Evolutionary conservation across 495 filamentous ascomycete species (phyloP), one percentile per base, ranked within the genome.

Genomic region (Parachaetomium inaequale): DNA sequence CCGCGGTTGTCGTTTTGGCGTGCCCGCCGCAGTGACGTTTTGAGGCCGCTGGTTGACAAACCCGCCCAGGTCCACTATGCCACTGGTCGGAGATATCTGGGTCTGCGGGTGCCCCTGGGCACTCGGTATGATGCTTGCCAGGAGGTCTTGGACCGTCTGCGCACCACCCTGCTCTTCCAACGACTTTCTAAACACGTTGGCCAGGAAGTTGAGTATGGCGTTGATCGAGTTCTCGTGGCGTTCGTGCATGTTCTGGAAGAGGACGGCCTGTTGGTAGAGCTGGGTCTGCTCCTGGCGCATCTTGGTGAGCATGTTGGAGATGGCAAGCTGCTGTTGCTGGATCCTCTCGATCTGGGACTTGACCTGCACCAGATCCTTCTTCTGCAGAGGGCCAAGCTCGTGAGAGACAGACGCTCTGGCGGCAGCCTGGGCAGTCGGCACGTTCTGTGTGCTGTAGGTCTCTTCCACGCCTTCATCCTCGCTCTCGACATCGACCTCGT

Each of bases 191-290:
- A 97, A 98, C 10, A 98, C 91, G 10, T 94, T 97, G 19, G 94
- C 95, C 3, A 98, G 82, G 72, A 98, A 98, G 32, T 92, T 96
- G 17, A 98, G 80, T 65, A 98, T 98, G 26, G 95, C 94, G 67
- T 96, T 98, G 71, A 98, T 98, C 11, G 92, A 96, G 68, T 92
- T 96, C 72, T 98, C 95, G 68, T 98, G 94, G 32, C 95, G 88
- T 54, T 93, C 92, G 68, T 98, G 94, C 70, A 94, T 84, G 34
- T 85, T 88, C 71, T 96, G 92, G 74, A 97, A 97, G 58, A 89
- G 88, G 46, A 88, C 81, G 0, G 93, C 92, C 72, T 98, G 94
- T 40, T 92, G 87, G 66, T 91, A 96, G 11, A 97, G 84, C 61
- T 93, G 87, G 61, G 89, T 85, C 74, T 98, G 92, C 64, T 97